Evolutionary conservation across 345 rosid species (phyloP), one percentile per base, ranked within the genome.

Genomic region (Moricandia moricandioides): DNA sequence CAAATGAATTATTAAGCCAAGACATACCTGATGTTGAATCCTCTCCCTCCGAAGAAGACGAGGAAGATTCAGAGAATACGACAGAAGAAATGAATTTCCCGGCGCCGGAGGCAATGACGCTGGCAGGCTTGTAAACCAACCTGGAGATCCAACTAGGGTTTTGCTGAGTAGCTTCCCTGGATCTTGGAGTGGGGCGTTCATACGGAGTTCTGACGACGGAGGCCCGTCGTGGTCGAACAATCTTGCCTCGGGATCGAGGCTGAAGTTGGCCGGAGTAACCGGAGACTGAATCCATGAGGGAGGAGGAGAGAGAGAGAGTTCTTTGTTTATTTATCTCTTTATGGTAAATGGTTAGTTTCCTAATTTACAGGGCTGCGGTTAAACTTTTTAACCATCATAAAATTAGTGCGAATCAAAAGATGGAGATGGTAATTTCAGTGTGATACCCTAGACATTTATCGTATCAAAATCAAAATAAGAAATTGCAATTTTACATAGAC

Each of bases 131-230:
- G 35, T 80, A 79, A 75, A 93, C 72, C 75, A 85, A 83, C 69
- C 82, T 86, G 67, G 97, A 87, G 66, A 94, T 82, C 98, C 98
- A 94, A 83, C 83, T 91, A 84, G 95, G 94, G 89, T 81, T 86
- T 76, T 81, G 79, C n/a, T 72, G 73, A 47, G 47, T 76, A 14
- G 83, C 55, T 64, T 57, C 78, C 24, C 6, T 59, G 18, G 73
- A 67, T 67, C 74, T 72, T 8, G 45, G 27, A 69, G 79, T 57
- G 9, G 47, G 70, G 1, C 98, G 88, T 60, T 88, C 95, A 73
- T 91, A 93, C 8, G 98, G 98, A 49, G 89, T 84, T 49, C 69
- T 56, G 60, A 67, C 17, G 27, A 56, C 54, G 29, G 78, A 54
- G 61, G 79, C 6, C 6, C 91, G 85, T 75, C 95, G 75, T 11